Evolutionary conservation across 257 asterid genomes (phyloP).

Genomic region (Mentha longifolia): DNA sequence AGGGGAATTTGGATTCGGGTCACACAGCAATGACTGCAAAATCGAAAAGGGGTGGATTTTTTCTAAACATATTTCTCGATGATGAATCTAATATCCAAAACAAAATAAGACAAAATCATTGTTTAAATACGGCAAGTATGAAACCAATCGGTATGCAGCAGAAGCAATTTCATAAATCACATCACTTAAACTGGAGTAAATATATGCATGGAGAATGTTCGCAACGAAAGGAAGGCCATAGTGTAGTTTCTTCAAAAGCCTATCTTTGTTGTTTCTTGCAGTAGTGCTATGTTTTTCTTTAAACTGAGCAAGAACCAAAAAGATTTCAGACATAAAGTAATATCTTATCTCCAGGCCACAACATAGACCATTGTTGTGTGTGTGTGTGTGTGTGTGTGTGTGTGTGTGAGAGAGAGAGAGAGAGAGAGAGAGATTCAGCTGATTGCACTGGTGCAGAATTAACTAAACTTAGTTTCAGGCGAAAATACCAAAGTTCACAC

Average conservation of each 20-base stretch:
- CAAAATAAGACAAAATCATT: background rate
- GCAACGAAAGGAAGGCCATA: background rate
- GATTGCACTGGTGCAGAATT: background rate
- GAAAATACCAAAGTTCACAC: background rate
- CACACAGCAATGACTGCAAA: constrained; percentile 78
- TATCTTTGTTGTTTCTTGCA: background rate
- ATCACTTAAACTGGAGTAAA: background rate
- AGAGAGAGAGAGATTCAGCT: background rate
- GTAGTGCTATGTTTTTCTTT: background rate
- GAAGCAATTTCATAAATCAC: background rate
- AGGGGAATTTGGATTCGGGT: constrained; percentile 89
- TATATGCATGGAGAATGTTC: background rate
- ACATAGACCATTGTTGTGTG: background rate
- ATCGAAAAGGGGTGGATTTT: constrained; percentile 11
- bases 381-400: no score
- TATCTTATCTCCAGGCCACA: background rate
- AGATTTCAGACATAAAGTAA: background rate
- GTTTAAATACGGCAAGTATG: background rate
- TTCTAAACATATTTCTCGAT: background rate
- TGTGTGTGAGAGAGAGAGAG: no score
- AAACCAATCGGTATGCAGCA: background rate
- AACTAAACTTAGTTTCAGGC: background rate
- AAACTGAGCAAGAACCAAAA: background rate
- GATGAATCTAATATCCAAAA: background rate
- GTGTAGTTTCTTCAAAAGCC: background rate